phyloP scores from a whole-genome alignment of 148 eudicot species.

The Rhododendron simsii region DNA sequence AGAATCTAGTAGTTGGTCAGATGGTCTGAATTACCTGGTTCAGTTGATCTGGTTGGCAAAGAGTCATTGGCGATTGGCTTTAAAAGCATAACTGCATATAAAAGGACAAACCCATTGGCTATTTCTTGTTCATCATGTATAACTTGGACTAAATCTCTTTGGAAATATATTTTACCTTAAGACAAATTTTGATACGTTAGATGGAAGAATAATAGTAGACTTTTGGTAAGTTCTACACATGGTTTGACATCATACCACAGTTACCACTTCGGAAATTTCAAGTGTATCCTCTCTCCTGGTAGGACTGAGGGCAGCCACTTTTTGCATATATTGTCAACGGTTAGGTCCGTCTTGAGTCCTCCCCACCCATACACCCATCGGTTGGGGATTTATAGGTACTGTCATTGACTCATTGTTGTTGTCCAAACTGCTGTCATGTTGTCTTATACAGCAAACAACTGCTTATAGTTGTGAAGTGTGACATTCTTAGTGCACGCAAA shows the following conservation, averaged over 20 bases:
- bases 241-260: neutral
- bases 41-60: conserved; percentile 1
- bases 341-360: no score
- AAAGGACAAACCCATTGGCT: neutral
- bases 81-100: neutral
- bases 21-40: neutral
- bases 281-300: neutral
- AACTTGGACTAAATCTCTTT: neutral
- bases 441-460: neutral
- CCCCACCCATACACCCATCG: neutral
- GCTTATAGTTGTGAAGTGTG: neutral
- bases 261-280: neutral
- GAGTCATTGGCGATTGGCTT: neutral
- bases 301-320: neutral
- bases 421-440: neutral
- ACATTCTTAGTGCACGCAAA: neutral
- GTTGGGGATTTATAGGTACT: neutral
- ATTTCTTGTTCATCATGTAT: neutral
- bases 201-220: neutral
- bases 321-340: neutral
- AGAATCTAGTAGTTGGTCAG: neutral
- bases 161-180: neutral
- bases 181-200: neutral
- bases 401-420: neutral
- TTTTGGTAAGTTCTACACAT: neutral